These are phyloP conservation scores for Avena sativa DNA, from an alignment of 176 grass and related monocot species.

Conservation along the genomic window DNA sequence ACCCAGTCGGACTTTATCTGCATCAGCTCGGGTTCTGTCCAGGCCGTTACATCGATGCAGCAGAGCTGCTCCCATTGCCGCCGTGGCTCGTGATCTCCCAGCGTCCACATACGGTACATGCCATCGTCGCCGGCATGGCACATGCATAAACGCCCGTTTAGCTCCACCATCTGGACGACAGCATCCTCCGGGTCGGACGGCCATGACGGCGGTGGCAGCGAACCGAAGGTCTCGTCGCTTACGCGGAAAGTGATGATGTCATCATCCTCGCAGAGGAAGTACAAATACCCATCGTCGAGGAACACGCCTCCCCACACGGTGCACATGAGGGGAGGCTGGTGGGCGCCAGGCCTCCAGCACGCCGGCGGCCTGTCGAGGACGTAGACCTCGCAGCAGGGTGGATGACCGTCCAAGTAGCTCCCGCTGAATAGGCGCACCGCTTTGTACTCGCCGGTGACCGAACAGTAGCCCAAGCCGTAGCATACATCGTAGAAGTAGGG, in stretches of 20 bases:
- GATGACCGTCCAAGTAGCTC: too few relatives aligned
- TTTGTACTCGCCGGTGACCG: background rate
- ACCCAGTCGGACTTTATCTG: background rate
- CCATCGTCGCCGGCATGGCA: background rate
- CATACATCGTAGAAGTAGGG: background rate
- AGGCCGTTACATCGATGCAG: background rate
- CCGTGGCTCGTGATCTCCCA: background rate
- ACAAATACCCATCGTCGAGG: background rate
- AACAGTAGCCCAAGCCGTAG: background rate
- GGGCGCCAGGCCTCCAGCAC: background rate
- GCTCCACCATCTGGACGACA: background rate
- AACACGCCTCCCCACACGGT: background rate
- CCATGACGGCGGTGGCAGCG: background rate
- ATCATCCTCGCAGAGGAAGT: background rate
- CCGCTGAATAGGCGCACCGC: slow-evolving; percentile 7
- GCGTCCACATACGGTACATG: background rate
- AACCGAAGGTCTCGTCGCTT: background rate
- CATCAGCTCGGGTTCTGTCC: background rate
- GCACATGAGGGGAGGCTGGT: background rate
- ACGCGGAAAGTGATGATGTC: background rate
- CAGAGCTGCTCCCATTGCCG: background rate
- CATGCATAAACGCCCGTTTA: background rate
- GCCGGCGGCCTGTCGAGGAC: background rate
- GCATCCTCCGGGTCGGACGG: background rate
- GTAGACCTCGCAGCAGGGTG: background rate